phyloP scores from a whole-genome alignment of 2,329 filamentous ascomycete species.

The Rhynchosporium secalis region DNA sequence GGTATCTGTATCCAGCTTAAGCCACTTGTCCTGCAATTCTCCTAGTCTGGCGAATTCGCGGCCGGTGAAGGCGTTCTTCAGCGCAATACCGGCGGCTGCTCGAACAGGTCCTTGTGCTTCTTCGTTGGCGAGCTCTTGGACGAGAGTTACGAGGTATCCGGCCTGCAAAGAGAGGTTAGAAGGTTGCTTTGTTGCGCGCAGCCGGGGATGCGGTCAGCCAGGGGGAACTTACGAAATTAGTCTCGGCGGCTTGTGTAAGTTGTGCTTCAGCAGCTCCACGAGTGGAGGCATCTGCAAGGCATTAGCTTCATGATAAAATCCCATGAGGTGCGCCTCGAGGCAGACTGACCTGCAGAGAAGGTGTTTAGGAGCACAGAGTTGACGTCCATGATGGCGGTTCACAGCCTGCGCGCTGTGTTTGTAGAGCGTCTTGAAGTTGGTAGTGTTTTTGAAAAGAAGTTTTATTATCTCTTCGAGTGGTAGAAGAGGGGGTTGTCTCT shows the following conservation, averaged over 20 bases:
- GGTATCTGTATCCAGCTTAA: constrained; percentile 76
- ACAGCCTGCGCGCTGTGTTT: constrained; percentile 33
- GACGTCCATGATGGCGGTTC: constrained; percentile 76
- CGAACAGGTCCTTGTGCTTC: constrained; percentile 79
- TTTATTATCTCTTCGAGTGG: constrained; percentile 18
- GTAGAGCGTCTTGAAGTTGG: constrained; percentile 21
- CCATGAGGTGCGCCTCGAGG: constrained; percentile 12
- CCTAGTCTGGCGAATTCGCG: constrained; percentile 85
- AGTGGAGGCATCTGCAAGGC: constrained; percentile 73
- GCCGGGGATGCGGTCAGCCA: constrained; percentile 36
- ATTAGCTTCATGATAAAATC: constrained; percentile 38
- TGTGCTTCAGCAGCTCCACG: constrained; percentile 93
- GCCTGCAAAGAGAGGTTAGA: constrained; percentile 56
- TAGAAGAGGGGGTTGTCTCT: constrained; percentile 19
- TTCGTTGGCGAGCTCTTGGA: constrained; percentile 92
- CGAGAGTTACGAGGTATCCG: constrained; percentile 88
- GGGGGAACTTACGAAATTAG: constrained; percentile 78
- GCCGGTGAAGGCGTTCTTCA: constrained; percentile 97
- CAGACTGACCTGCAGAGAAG: constrained; percentile 79
- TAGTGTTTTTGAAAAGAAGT: constrained; percentile 15
- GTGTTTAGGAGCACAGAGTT: constrained; percentile 97
- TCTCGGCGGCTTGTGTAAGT: constrained; percentile 86
- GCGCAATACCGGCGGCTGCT: constrained; percentile 89
- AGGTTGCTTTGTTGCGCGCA: constrained; percentile 25
- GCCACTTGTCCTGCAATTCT: constrained; percentile 92